Percentiles rank a stretch among this genome's conserved stretches.
phyloP scores from a whole-genome alignment of 2,329 filamentous ascomycete species.

The Scytalidium lignicola region DNA sequence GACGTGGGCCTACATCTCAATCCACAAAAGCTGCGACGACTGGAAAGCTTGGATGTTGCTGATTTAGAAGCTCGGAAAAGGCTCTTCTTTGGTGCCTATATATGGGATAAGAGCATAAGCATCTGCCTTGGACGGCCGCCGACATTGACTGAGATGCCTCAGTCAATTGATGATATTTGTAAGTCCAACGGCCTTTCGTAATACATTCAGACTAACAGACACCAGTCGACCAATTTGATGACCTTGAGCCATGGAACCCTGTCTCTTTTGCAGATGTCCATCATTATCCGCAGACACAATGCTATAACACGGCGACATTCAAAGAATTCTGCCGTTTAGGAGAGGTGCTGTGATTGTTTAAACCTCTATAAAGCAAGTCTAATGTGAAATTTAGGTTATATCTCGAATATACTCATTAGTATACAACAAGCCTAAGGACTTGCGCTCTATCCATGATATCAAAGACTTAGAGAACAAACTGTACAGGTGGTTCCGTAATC shows the following conservation, averaged over 20 bases:
- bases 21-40: slow-evolving; percentile 6
- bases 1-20: slow-evolving; percentile 17
- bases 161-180: not conserved
- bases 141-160: slow-evolving; percentile 10
- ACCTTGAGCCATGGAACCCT: too few species aligned
- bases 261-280: not conserved
- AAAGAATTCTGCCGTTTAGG: not conserved
- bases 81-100: slow-evolving; percentile 14
- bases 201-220: too few species aligned
- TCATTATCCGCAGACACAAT: not conserved
- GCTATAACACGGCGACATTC: not conserved
- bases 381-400: not conserved
- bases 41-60: slow-evolving; percentile 13
- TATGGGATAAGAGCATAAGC: slow-evolving; percentile 20
- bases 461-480: not conserved
- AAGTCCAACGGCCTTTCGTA: too few species aligned
- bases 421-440: too few species aligned
- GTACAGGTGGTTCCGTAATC: not conserved
- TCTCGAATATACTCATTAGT: too few species aligned
- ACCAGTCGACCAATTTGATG: too few species aligned
- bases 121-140: slow-evolving; percentile 16
- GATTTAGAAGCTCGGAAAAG: slow-evolving; percentile 16
- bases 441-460: too few species aligned
- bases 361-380: not conserved
- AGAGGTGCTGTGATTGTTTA: not conserved